Base-by-base conservation (phyloP, 768 basidiomycete genomes). In the Terana coerulea region DNA sequence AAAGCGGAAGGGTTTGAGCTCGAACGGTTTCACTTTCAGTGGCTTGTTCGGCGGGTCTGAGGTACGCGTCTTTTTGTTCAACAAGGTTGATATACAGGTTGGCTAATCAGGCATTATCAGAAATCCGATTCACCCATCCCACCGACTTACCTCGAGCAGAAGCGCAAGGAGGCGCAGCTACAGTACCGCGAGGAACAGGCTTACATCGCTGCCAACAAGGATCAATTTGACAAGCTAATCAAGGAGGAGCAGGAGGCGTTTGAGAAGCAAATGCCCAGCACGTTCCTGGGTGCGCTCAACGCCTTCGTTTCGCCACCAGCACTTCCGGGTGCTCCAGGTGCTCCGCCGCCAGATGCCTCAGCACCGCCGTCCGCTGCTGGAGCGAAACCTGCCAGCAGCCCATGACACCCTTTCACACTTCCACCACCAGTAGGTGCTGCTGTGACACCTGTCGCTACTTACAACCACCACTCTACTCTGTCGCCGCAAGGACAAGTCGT, bases 161-260 rank as follows among this genome's bases (percentile, higher is more conserved):
- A 76, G 61, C 75, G 78, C 2, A 61, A 62, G 25, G 74, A 78
- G 54, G 79, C 78, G 11, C 80, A 82, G 59, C 63, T 61, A 30
- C 67, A 71, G 42, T 82, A 81, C 67, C 67, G 62, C 51, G 77
- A 79, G 51, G 80, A 82, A 53, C 74, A 77, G 51, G 71, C 75
- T 46, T 80, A 78, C 59, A 72, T 81, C 55, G 65, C 65, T 29
- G 61, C 75, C 34, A 74, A 82, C 67, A 79, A 75, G 62, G 72
- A 58, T 29, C 69, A 76, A 43, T 78, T 81, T 55, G 76, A 81
- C 54, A 64, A 69, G 47, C 47, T 72, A 60, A 64, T 81, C 58
- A 78, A 80, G 59, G 79, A 79, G 47, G 78, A 80, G 36, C 70
- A 66, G 48, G 69, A 81, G 61, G 71, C 71, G 26, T 71, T 75